Conservation (phyloP, 208 protist genomes). For the Leishmania guyanensis region DNA sequence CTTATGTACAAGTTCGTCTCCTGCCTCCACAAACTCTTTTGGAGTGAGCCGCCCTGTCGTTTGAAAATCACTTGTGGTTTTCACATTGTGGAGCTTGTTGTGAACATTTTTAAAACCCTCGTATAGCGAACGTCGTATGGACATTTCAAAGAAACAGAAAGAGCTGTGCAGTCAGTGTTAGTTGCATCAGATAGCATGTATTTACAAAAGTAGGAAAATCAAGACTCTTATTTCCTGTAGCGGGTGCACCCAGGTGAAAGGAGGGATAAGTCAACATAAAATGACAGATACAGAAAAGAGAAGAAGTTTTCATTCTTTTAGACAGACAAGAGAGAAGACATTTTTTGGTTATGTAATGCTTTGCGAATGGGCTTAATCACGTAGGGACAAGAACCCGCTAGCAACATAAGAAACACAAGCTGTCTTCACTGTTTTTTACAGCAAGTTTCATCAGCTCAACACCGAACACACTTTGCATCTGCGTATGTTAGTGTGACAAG, state of each 20-base stretch:
- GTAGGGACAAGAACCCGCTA: too few relatives aligned
- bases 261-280: not conserved
- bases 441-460: too few relatives aligned
- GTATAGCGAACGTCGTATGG: slow-evolving; percentile 45
- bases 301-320: not conserved
- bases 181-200: not conserved
- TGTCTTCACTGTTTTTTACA: too few relatives aligned
- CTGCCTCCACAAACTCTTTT: slow-evolving; percentile 94
- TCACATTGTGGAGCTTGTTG: slow-evolving; percentile 54
- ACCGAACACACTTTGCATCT: too few relatives aligned
- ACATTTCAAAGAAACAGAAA: slow-evolving; percentile 12
- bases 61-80: slow-evolving; percentile 55
- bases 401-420: too few relatives aligned
- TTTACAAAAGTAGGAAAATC: not conserved
- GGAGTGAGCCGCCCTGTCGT: slow-evolving; percentile 67
- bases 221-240: too few relatives aligned
- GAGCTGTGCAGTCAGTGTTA: not conserved
- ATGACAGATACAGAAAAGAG: slow-evolving; percentile 7
- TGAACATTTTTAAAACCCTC: slow-evolving; percentile 64
- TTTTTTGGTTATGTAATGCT: too few relatives aligned
- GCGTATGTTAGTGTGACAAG: too few relatives aligned
- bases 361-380: too few relatives aligned
- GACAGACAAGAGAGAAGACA: too few relatives aligned
- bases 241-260: too few relatives aligned
- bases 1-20: slow-evolving; percentile 94